Evolutionary conservation across 2,329 filamentous ascomycete genomes (phyloP).

Genomic region (Sporothrix luriei): DNA sequence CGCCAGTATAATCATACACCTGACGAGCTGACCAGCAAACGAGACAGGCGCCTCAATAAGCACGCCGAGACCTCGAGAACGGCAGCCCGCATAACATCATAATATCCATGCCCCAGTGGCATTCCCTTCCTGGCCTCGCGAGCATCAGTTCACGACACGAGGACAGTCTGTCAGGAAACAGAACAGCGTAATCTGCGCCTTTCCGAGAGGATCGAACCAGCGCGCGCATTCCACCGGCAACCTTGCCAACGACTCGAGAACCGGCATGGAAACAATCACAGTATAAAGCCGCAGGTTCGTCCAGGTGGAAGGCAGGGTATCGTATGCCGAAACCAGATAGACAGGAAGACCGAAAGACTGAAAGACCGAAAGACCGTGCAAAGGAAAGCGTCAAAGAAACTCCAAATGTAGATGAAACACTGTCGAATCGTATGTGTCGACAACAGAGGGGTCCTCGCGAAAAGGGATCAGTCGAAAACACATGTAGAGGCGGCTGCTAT

Average conservation of each 20-base stretch:
- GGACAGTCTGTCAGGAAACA: neutral
- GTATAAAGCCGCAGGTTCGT: neutral
- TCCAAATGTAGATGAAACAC: neutral
- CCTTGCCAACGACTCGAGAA: neutral
- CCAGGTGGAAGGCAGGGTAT: neutral
- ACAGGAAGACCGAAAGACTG: neutral
- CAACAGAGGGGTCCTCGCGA: neutral
- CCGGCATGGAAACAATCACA: neutral
- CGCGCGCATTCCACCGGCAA: neutral
- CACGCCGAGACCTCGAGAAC: neutral
- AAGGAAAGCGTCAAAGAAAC: constrained; percentile 11
- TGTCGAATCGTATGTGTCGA: constrained; percentile 4
- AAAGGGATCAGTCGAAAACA: neutral
- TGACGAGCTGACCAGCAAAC: neutral
- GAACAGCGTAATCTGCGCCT: neutral
- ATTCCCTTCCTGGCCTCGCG: no score
- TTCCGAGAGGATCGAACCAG: neutral
- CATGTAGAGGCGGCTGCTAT: neutral
- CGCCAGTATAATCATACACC: constrained; percentile 23
- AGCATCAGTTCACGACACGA: no score
- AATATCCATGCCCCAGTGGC: no score
- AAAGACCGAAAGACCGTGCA: constrained; percentile 3
- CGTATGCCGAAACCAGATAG: neutral
- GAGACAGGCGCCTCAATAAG: neutral
- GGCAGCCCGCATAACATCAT: no score